Conservation (phyloP, 169 alveolate genomes). For the Amoebophrya sp. region DNA sequence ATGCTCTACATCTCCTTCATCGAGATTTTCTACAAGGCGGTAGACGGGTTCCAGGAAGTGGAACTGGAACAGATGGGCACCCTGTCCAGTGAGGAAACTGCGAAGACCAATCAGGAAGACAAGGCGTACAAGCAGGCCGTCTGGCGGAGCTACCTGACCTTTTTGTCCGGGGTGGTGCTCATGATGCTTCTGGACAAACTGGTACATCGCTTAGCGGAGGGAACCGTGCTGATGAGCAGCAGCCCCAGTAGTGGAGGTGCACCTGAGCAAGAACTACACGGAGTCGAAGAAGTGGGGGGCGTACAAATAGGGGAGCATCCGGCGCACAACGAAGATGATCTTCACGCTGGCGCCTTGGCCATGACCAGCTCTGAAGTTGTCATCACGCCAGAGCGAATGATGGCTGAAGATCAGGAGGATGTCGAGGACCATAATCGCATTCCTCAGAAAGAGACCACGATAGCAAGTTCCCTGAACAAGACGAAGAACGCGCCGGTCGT, state of each 20-base stretch:
- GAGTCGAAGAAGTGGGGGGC: neutral
- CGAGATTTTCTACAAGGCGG: conserved; percentile 36
- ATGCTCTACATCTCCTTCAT: conserved; percentile 24
- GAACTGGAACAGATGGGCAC: neutral
- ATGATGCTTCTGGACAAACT: neutral
- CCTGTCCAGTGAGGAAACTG: neutral
- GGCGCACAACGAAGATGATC: no score
- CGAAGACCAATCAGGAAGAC: neutral
- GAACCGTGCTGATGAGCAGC: neutral
- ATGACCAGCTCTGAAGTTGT: neutral
- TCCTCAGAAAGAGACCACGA: neutral
- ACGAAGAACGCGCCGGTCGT: neutral
- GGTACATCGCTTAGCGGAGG: neutral
- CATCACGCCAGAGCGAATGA: no score
- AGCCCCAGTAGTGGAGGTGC: neutral
- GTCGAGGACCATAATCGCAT: no score
- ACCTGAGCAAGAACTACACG: neutral
- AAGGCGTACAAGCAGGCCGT: neutral
- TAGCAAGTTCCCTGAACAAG: neutral
- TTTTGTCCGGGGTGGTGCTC: neutral
- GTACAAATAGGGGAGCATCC: neutral
- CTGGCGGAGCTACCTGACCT: neutral
- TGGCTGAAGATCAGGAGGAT: no score
- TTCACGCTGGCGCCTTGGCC: neutral
- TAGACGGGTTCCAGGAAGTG: neutral